phyloP scores from a whole-genome alignment of 2,329 filamentous ascomycete species.

The Neonectria hederae region DNA sequence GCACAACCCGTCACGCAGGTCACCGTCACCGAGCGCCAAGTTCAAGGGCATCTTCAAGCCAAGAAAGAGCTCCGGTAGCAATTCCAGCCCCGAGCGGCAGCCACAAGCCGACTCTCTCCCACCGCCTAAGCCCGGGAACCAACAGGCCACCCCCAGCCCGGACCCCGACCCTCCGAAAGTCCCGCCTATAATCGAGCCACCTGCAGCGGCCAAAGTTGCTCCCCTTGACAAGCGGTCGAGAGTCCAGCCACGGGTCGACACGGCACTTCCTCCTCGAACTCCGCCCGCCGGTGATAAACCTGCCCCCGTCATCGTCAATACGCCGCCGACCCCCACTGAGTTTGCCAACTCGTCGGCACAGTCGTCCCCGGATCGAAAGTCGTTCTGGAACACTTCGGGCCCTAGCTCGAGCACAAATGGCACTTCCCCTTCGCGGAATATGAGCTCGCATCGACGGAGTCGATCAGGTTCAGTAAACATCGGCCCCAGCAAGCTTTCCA shows the following conservation, averaged over 20 bases:
- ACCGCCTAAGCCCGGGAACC: constrained; percentile 28
- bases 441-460: constrained; percentile 73
- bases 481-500: constrained; percentile 88
- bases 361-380: constrained; percentile 43
- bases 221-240: constrained; percentile 42
- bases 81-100: constrained; percentile 36
- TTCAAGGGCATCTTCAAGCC: constrained; percentile 71
- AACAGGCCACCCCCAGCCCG: constrained; percentile 34
- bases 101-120: constrained; percentile 30
- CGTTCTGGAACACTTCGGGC: constrained; percentile 40
- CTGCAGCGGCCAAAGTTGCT: constrained; percentile 44
- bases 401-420: constrained; percentile 56
- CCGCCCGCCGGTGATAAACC: constrained; percentile 56
- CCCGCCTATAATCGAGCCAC: constrained; percentile 42
- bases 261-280: constrained; percentile 53
- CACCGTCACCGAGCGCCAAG: constrained; percentile 75
- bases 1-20: constrained; percentile 61
- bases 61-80: constrained; percentile 36
- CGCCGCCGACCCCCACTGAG: constrained; percentile 71
- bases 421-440: constrained; percentile 71
- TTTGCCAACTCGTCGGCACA: constrained; percentile 34
- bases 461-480: constrained; percentile 64
- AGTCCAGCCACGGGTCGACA: constrained; percentile 44
- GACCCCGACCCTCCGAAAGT: constrained; percentile 32
- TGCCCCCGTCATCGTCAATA: constrained; percentile 69